A percentile compares a stretch with the other conserved stretches of the same genome.
Evolutionary conservation across 192 early-diverging fungal species (phyloP).

Genomic region (Haplosporangium gracile): DNA sequence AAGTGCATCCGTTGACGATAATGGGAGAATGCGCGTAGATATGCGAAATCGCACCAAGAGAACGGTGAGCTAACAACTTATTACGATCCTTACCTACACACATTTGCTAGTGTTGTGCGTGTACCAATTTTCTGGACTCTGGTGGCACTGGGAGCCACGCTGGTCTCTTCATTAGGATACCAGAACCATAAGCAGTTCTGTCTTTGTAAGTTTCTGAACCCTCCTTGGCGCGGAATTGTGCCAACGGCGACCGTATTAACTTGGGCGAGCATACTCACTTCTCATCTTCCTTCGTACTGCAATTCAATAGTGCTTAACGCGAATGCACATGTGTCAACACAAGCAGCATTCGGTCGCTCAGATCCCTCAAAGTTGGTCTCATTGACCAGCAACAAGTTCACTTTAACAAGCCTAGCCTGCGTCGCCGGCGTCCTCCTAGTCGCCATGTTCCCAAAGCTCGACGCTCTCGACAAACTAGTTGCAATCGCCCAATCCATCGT

Average conservation of each 20-base stretch:
- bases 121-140: conserved; percentile 58
- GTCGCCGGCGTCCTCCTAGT: conserved; percentile 49
- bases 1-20: background rate
- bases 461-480: conserved; percentile 59
- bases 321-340: conserved; percentile 6
- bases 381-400: conserved; percentile 59
- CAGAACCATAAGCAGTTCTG: conserved; percentile 67
- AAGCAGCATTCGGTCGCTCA: conserved; percentile 13
- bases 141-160: conserved; percentile 53
- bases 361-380: conserved; percentile 8
- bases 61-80: background rate
- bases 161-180: conserved; percentile 61
- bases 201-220: conserved; percentile 49
- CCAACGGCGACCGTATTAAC: background rate
- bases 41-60: background rate
- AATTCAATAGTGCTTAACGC: conserved; percentile 17
- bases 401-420: conserved; percentile 50
- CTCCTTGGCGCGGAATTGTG: background rate
- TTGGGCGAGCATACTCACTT: background rate
- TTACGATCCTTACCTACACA: background rate
- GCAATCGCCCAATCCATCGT: conserved; percentile 60
- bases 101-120: conserved; percentile 24
- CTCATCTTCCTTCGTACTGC: background rate
- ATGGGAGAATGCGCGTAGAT: background rate
- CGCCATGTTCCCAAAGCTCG: conserved; percentile 40